A percentile compares a stretch with the other conserved stretches of the same genome.
Conservation (phyloP, 1,139 yeast species). For the Suhomyces atakaporum region DNA sequence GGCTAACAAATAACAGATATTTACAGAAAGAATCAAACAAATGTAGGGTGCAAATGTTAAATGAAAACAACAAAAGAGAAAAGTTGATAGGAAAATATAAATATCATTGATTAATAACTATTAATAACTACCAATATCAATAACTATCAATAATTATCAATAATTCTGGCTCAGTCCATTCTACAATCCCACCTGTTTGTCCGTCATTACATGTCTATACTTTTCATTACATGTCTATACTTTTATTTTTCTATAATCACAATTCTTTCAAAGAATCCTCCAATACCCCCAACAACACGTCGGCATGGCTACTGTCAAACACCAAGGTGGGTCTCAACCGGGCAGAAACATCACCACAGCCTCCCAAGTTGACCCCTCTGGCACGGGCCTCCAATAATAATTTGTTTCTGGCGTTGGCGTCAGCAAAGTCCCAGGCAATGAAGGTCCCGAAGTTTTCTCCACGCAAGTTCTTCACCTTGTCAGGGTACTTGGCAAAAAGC, state of each 20-base stretch:
- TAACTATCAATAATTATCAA: too few species aligned
- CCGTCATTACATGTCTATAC: too few species aligned
- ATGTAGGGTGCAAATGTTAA: too few species aligned
- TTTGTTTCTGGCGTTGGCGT: slow-evolving; percentile 49
- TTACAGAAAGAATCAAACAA: too few species aligned
- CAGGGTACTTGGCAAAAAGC: slow-evolving; percentile 47
- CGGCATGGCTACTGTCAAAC: slow-evolving; percentile 68
- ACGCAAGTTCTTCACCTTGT: slow-evolving; percentile 53
- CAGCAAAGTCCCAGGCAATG: slow-evolving; percentile 70
- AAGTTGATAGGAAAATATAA: too few species aligned
- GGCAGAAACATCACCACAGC: slow-evolving; percentile 65
- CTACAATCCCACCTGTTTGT: not conserved
- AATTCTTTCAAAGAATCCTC: slow-evolving; percentile 29
- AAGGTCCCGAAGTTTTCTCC: slow-evolving; percentile 71
- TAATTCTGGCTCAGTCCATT: too few species aligned
- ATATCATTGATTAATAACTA: too few species aligned
- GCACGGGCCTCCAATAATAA: slow-evolving; percentile 51
- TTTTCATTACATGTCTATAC: not conserved
- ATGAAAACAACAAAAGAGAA: too few species aligned
- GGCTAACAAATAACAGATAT: too few species aligned
- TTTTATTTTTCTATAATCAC: not conserved
- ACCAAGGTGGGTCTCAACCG: slow-evolving; percentile 73
- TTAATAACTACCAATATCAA: too few species aligned
- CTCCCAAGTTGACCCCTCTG: slow-evolving; percentile 70
- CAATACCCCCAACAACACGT: slow-evolving; percentile 52